Conservation (phyloP, 257 asterid species). For the Nicotiana noctiflora region DNA sequence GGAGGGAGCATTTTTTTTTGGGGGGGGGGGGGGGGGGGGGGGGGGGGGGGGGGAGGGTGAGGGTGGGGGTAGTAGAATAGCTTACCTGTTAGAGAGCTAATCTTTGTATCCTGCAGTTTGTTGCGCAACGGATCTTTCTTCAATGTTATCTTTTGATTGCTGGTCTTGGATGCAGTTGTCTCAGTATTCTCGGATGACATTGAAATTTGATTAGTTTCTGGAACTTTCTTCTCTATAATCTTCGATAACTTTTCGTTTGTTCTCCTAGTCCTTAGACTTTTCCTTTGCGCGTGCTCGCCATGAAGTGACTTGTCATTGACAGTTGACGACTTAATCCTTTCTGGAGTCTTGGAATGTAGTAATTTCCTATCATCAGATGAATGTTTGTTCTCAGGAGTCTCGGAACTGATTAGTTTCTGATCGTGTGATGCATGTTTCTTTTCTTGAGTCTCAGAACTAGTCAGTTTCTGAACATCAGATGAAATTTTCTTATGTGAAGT, state of each 20-base stretch:
- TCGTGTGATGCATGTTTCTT: neutral
- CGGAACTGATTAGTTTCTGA: neutral
- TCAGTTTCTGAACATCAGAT: neutral
- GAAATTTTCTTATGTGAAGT: slow-evolving; percentile 15
- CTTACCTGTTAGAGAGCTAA: slow-evolving; percentile 36
- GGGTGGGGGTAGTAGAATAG: neutral
- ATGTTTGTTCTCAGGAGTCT: neutral
- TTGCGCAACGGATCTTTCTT: slow-evolving; percentile 23
- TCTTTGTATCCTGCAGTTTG: slow-evolving; percentile 26
- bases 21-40: too few relatives aligned
- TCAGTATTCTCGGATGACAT: slow-evolving; percentile 12
- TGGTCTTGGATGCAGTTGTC: slow-evolving; percentile 13
- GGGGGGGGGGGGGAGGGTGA: too few relatives aligned
- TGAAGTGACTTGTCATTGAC: neutral
- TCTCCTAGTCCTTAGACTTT: neutral
- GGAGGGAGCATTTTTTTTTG: too few relatives aligned
- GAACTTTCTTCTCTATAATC: slow-evolving; percentile 38
- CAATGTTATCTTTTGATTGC: slow-evolving; percentile 19
- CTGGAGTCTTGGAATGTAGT: neutral
- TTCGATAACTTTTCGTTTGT: slow-evolving; percentile 22
- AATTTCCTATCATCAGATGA: slow-evolving; percentile 4
- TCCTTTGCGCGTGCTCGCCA: neutral
- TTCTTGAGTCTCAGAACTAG: neutral
- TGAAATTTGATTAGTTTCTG: slow-evolving; percentile 19
- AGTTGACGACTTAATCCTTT: neutral